Base-by-base conservation (phyloP, 352 stramenopile species). In the Pilasporangium apinafurcum region DNA sequence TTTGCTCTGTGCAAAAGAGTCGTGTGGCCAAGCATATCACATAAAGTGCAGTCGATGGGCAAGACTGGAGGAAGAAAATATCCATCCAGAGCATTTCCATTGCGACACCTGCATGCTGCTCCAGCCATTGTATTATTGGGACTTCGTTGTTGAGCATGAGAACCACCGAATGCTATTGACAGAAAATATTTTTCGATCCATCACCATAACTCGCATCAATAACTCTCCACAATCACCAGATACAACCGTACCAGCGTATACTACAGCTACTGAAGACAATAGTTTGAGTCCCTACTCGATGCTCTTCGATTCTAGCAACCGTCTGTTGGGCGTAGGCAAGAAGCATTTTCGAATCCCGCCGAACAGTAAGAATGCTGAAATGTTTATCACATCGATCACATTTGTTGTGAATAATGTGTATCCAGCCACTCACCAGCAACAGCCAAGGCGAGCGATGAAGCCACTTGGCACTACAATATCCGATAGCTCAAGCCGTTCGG, bases 41-140 rank as follows among this genome's bases (percentile, higher is more conserved):
- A 36, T 82, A 8, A 30, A 38, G n/a, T 90, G 77, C 57, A 87
- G 72, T 61, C 74, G 74, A 1, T 90, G 77, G 77, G 57, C 57
- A 1, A 37, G 21, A 7, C 51, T 90, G 5, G 48, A 57, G 0
- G 47, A 60, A 25, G 55, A 65, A 37, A 41, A 53, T n/a, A 30
- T 56, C 16, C 38, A 56, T 10, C 43, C 40, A 0, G 41, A 60
- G 16, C 24, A 42, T 24, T 87, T 90, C 32, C 62, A 68, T 41
- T 90, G 74, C 41, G 68, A 75, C 8, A 35, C 5, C 0, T 86
- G 72, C 31, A 37, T 70, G 16, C 27, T 63, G 1, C 39, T 44
- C 2, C 21, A 53, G n/a, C 55, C 61, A 4, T 48, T 77, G 9
- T 61, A 66, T 30, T 90, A 81, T 53, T 69, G 60, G 53, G 77